Conservation (phyloP, 345 rosid genomes). For the Linum lewisii region DNA sequence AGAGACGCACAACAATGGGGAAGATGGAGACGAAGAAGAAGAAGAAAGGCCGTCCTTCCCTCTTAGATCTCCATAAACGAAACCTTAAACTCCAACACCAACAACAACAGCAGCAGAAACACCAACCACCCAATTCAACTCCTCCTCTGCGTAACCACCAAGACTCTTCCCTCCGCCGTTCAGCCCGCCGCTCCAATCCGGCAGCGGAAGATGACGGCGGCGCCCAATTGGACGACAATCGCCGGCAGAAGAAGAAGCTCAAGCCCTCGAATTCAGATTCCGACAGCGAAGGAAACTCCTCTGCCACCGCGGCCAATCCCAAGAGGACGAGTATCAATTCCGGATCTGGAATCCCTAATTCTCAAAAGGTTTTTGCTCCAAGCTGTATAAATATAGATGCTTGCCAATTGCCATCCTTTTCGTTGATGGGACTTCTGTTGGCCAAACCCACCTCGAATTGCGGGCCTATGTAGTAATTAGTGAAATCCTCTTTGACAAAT, state of each 20-base stretch:
- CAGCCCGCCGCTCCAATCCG: slow-evolving; percentile 2
- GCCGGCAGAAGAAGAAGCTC: slow-evolving; percentile 14
- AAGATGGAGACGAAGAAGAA: slow-evolving; percentile 14
- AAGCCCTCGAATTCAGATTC: slow-evolving; percentile 4
- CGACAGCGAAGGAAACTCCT: background rate
- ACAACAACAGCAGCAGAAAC: background rate
- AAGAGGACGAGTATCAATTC: background rate
- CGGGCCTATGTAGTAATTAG: background rate
- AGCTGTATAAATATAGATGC: background rate
- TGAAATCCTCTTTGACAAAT: no score
- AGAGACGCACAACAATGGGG: background rate
- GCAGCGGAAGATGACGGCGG: background rate
- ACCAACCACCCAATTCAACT: background rate
- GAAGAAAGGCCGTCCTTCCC: slow-evolving; percentile 27
- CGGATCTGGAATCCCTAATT: background rate
- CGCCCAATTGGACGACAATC: slow-evolving; percentile 2
- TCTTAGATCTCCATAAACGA: slow-evolving; percentile 20
- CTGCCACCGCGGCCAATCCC: background rate
- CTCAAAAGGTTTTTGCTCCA: background rate
- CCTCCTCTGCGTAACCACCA: background rate
- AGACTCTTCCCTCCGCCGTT: slow-evolving; percentile 9
- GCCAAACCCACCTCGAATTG: background rate
- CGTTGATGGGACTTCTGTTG: background rate
- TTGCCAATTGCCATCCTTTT: background rate
- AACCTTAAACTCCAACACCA: slow-evolving; percentile 6